Base-by-base conservation (phyloP, 805 yeast genomes). In the Candida tibetensis region DNA sequence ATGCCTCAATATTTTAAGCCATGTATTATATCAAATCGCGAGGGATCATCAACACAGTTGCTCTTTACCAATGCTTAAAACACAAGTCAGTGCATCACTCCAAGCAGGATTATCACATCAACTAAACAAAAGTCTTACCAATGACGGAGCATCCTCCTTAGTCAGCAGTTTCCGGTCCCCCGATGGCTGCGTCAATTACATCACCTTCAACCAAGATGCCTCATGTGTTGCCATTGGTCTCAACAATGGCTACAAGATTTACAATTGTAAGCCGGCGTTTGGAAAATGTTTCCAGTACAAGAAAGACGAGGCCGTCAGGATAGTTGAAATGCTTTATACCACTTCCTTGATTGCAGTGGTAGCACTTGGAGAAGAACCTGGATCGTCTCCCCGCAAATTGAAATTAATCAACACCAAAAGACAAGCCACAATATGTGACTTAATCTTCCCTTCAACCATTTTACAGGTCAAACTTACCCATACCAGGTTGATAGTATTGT, bases 321-420 rank as follows among this genome's bases (percentile, higher is more conserved):
- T 85, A 1, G 81, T 88, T 8, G 96, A 89, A 56, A 90, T 93
- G 97, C 74, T 91, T 17, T 91, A 89, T 54, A 74, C 89, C 30
- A 88, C 98, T 0, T 84, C 95, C 4, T 69, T 91, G 27, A 76
- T 93, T 17, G 96, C 95, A 0, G 66, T 87, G 5, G 95, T 87
- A 2, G 91, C 89, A 5, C 65, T 78, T 35, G 91, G 90, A 2
- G 86, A 81, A 39, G 82, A 76, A 45, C 81, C 85, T 4, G 72
- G 72, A 5, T 71, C 80, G 13, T 79, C 87, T 6, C 95, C 95
- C n/a, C 72, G 96, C 43, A 79, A 89, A 47, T 72, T 91, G 42
- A 81, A 81, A 53, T 81, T 91, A 37, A 70, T 90, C 40, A 93
- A 93, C 63, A 86, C 96, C 2, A 87, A 86, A 57, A 73, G 90